Percentiles rank a stretch among this genome's conserved stretches.
phyloP scores from a whole-genome alignment of 1,284 basidiomycete genomes.

The Ustilago tritici region DNA sequence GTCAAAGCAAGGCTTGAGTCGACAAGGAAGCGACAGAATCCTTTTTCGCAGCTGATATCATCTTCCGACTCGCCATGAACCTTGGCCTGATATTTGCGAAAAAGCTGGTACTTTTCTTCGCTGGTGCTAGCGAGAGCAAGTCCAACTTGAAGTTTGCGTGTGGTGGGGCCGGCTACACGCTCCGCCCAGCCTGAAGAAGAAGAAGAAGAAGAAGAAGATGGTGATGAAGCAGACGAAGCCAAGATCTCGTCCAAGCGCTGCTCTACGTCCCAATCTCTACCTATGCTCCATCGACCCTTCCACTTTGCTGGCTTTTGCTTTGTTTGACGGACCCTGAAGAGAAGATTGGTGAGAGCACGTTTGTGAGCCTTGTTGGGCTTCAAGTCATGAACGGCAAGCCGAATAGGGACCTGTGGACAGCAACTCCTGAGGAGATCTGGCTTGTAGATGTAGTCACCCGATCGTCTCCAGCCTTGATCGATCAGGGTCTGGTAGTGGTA shows the following conservation, averaged over 20 bases:
- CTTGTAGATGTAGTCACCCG: constrained; percentile 65
- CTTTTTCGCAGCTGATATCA: constrained; percentile 49
- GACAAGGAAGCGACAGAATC: constrained; percentile 63
- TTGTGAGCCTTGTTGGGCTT: constrained; percentile 41
- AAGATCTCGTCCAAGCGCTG: constrained; percentile 37
- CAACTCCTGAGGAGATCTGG: constrained; percentile 62
- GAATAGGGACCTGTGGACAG: constrained; percentile 63
- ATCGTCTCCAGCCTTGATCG: constrained; percentile 65
- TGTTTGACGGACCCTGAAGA: constrained; percentile 36
- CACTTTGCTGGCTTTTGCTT: constrained; percentile 49
- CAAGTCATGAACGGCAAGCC: constrained; percentile 41
- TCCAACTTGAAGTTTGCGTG: constrained; percentile 19
- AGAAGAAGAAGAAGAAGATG: constrained; percentile 2
- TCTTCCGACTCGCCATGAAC: constrained; percentile 57
- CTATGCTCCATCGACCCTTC: constrained; percentile 56
- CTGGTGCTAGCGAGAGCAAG: constrained; percentile 41
- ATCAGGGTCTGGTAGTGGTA: constrained; percentile 59
- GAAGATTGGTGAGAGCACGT: constrained; percentile 51
- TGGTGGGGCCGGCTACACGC: constrained; percentile 41
- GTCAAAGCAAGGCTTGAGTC: constrained; percentile 34
- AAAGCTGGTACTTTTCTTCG: constrained; percentile 65
- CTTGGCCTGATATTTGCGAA: constrained; percentile 58
- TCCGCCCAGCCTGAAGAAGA: constrained; percentile 27
- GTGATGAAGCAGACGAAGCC: neutral
- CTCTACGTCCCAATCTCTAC: constrained; percentile 39